These are phyloP conservation scores for Macrophomina tecta DNA, from an alignment of 2,329 filamentous ascomycete species.

Conservation along the genomic window DNA sequence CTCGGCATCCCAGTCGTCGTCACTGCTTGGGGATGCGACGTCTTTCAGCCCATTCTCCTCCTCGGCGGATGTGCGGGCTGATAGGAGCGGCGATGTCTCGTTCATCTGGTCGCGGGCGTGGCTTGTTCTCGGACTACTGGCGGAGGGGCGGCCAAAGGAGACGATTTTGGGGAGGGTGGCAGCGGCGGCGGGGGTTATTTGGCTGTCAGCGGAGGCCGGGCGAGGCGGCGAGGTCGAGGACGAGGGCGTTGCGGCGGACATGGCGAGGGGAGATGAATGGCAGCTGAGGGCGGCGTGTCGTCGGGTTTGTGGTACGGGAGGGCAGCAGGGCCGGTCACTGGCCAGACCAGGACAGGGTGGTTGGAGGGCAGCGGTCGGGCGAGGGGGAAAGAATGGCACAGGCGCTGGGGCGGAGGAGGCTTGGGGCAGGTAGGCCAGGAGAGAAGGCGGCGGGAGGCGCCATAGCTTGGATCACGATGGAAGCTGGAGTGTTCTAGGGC, in stretches of 20 bases:
- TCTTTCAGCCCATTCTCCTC: slow-evolving; percentile 40
- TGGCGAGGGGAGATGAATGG: slow-evolving; percentile 2
- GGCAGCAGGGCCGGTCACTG: slow-evolving; percentile 4
- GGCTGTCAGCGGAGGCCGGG: background rate
- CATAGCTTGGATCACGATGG: slow-evolving; percentile 24
- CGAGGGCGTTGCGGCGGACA: slow-evolving; percentile 9
- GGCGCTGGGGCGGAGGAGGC: background rate
- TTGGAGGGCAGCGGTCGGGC: background rate
- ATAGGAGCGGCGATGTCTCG: slow-evolving; percentile 45
- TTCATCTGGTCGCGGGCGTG: slow-evolving; percentile 36
- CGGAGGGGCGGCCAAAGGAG: slow-evolving; percentile 41
- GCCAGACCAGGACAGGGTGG: slow-evolving; percentile 3
- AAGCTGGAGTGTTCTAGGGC: slow-evolving; percentile 14
- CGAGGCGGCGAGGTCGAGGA: background rate
- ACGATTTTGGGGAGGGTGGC: slow-evolving; percentile 43
- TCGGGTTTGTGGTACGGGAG: background rate
- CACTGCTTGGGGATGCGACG: slow-evolving; percentile 41
- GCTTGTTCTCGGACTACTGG: slow-evolving; percentile 12
- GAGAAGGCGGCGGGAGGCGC: slow-evolving; percentile 15
- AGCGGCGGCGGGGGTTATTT: slow-evolving; percentile 31
- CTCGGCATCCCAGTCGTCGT: slow-evolving; percentile 51
- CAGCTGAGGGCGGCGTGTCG: slow-evolving; percentile 13
- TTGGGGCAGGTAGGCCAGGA: slow-evolving; percentile 4
- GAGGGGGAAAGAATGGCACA: background rate
- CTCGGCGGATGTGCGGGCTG: slow-evolving; percentile 39